Percentiles rank a stretch among this genome's conserved stretches.
These are phyloP conservation scores for Ceratobasidium sp. DNA, from an alignment of 1,284 basidiomycete species.

Conservation along the genomic window DNA sequence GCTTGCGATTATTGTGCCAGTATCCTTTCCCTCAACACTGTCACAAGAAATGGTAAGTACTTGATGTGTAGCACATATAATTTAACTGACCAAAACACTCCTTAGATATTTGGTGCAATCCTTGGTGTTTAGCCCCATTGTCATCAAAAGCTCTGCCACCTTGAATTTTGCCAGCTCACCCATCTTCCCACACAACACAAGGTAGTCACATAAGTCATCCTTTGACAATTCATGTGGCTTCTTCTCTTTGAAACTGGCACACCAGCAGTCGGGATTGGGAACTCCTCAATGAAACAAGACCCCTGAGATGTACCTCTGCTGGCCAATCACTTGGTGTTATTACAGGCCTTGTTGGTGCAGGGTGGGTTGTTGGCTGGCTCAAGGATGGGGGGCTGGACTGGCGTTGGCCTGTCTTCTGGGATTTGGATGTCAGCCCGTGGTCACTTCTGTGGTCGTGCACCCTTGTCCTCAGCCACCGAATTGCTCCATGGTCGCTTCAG, in stretches of 20 bases:
- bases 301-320: no score
- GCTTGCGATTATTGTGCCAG: background rate
- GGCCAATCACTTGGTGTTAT: background rate
- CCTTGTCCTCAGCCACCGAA: background rate
- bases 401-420: background rate
- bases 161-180: conserved; percentile 18
- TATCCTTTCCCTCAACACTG: background rate
- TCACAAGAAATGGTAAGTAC: background rate
- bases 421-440: background rate
- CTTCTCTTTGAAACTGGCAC: conserved; percentile 1
- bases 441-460: background rate
- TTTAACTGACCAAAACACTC: conserved; percentile 3
- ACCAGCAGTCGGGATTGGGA: conserved; percentile 4
- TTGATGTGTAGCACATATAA: background rate
- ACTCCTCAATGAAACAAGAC: background rate
- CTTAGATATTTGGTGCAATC: background rate
- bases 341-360: background rate
- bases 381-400: background rate
- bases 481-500: background rate
- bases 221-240: background rate
- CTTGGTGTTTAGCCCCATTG: conserved; percentile 4
- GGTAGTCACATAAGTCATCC: conserved; percentile 21
- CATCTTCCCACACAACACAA: conserved; percentile 11
- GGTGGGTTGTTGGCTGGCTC: background rate
- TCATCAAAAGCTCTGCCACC: conserved; percentile 24